Conservation (phyloP, 164 flowering plant species). For the Vitis labrusca region DNA sequence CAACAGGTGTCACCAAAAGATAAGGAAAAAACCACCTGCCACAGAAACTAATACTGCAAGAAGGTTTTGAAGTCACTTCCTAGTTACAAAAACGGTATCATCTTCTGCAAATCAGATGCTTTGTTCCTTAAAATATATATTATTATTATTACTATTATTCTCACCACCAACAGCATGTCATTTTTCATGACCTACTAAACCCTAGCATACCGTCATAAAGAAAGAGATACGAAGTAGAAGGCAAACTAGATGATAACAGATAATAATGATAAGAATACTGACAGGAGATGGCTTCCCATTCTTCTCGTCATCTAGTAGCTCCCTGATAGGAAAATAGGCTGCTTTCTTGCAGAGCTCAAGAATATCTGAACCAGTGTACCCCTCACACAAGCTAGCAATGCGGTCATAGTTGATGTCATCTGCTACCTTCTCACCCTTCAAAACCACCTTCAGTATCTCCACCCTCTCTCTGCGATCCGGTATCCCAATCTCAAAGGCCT, state of each 20-base stretch:
- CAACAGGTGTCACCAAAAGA: too few relatives aligned
- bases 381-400: slow-evolving; percentile 74
- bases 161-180: too few relatives aligned
- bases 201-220: neutral
- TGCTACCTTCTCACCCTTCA: slow-evolving; percentile 84
- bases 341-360: slow-evolving; percentile 97
- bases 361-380: slow-evolving; percentile 96
- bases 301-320: slow-evolving; percentile 71
- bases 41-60: too few relatives aligned
- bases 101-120: too few relatives aligned
- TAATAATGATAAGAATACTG: slow-evolving; percentile 31
- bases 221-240: neutral
- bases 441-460: slow-evolving; percentile 72
- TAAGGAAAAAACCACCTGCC: too few relatives aligned
- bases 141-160: too few relatives aligned
- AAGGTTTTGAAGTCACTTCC: too few relatives aligned
- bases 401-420: slow-evolving; percentile 59
- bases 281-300: slow-evolving; percentile 55
- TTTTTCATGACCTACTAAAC: too few relatives aligned
- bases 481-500: slow-evolving; percentile 90
- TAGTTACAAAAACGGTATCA: too few relatives aligned
- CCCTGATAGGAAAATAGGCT: slow-evolving; percentile 91
- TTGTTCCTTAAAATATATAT: too few relatives aligned
- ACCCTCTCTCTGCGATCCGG: slow-evolving; percentile 79
- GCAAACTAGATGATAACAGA: neutral